Evolutionary conservation across 305 asterid genomes (phyloP).

Genomic region (Nicotiana rustica): DNA sequence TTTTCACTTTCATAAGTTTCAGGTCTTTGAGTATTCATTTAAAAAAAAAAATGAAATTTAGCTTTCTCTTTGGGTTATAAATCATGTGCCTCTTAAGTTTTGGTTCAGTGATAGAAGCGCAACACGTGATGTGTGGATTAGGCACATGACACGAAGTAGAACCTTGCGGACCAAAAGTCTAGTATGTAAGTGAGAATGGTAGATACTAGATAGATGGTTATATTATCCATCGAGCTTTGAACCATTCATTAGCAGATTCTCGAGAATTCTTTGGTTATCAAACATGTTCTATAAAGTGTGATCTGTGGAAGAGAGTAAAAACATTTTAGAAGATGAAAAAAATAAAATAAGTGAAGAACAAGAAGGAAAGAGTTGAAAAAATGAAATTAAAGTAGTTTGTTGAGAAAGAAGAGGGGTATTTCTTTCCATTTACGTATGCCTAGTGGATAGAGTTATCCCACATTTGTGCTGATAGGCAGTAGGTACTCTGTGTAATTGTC

Average conservation of each 20-base stretch:
- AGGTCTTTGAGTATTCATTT: background rate
- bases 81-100: background rate
- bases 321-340: background rate
- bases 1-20: no score
- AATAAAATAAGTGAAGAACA: background rate
- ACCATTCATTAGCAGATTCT: background rate
- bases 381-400: background rate
- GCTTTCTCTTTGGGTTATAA: background rate
- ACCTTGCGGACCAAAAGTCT: background rate
- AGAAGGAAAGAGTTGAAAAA: background rate
- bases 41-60: background rate
- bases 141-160: background rate
- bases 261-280: background rate
- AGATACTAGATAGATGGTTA: background rate
- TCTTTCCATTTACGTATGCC: no score
- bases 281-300: background rate
- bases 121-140: background rate
- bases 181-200: background rate
- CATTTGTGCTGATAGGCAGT: no score
- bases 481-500: no score
- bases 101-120: background rate
- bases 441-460: no score
- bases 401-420: no score
- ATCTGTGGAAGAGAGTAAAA: background rate
- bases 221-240: background rate